These are phyloP conservation scores for Grosmannia penicillata DNA, from an alignment of 2,329 filamentous ascomycete species.

Conservation along the genomic window DNA sequence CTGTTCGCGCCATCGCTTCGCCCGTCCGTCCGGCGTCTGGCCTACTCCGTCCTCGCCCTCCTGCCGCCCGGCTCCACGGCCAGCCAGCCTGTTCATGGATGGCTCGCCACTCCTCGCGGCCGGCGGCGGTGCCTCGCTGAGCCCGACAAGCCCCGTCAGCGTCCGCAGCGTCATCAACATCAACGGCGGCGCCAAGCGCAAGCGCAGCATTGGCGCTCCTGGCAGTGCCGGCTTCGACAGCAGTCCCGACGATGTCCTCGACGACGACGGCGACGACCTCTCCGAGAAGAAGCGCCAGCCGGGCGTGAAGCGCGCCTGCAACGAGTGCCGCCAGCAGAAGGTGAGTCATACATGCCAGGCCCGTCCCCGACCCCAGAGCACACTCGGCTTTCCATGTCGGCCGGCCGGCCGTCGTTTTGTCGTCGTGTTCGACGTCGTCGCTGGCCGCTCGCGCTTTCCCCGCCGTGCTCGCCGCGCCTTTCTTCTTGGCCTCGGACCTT, in stretches of 20 bases:
- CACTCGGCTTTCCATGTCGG: too few relatives aligned
- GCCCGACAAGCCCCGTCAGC: constrained; percentile 41
- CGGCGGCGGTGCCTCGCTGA: constrained; percentile 20
- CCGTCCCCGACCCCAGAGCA: too few relatives aligned
- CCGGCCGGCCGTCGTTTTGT: too few relatives aligned
- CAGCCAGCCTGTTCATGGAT: constrained; percentile 18
- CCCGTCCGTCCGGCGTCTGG: too few relatives aligned
- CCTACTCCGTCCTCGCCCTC: too few relatives aligned
- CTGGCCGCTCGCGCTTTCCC: too few relatives aligned
- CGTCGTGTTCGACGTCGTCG: too few relatives aligned
- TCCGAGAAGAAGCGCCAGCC: constrained; percentile 49
- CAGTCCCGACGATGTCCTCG: constrained; percentile 44
- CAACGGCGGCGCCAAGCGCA: constrained; percentile 40
- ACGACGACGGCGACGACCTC: constrained; percentile 39
- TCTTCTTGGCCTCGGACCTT: too few relatives aligned
- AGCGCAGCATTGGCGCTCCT: constrained; percentile 31
- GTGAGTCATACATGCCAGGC: too few relatives aligned
- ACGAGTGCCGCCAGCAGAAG: constrained; percentile 77
- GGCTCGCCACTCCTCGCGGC: constrained; percentile 18
- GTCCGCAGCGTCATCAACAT: constrained; percentile 29
- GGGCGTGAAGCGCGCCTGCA: constrained; percentile 66
- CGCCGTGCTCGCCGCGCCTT: too few relatives aligned
- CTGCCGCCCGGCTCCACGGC: background rate
- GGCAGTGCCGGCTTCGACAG: constrained; percentile 32
- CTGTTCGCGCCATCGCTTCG: too few relatives aligned